A percentile compares a stretch with the other conserved stretches of the same genome.
Evolutionary conservation across 1,139 yeast genomes (phyloP).

Genomic region (Geotrichum klebahnii): DNA sequence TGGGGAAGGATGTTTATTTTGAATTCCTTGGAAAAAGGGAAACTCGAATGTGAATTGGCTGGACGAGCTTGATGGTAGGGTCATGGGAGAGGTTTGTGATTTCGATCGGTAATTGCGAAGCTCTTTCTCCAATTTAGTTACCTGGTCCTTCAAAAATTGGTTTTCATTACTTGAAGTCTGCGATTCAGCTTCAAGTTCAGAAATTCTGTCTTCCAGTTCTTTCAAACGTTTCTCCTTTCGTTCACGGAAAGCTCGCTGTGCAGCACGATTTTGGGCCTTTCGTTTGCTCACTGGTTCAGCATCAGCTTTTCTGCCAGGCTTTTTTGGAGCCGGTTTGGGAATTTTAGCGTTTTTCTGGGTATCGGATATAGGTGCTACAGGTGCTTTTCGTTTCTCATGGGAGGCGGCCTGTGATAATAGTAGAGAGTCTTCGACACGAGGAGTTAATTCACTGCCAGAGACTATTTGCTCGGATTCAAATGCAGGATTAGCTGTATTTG

Average conservation of each 20-base stretch:
- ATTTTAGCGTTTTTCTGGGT: conserved; percentile 2
- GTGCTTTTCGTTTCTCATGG: conserved; percentile 19
- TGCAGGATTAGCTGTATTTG: not conserved
- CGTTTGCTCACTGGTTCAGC: conserved; percentile 80
- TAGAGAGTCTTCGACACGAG: not conserved
- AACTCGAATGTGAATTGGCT: conserved; percentile 40
- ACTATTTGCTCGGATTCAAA: not conserved
- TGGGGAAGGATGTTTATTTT: not conserved
- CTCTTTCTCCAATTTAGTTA: conserved; percentile 68
- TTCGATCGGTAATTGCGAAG: conserved; percentile 47
- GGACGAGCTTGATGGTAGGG: not conserved
- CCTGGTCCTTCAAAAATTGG: conserved; percentile 71
- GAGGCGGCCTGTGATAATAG: not conserved
- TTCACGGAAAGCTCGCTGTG: conserved; percentile 94
- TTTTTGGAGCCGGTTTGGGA: conserved; percentile 30
- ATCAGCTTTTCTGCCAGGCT: conserved; percentile 69
- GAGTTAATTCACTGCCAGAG: not conserved
- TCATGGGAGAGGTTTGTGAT: not conserved
- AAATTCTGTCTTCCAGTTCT: conserved; percentile 78
- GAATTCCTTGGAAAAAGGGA: conserved; percentile 40
- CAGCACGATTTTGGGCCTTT: conserved; percentile 95
- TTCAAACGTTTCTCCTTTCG: conserved; percentile 84
- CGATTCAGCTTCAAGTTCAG: conserved; percentile 64
- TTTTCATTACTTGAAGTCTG: conserved; percentile 62
- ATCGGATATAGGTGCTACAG: not conserved